Base-by-base conservation (phyloP, 2,329 filamentous ascomycete species). In the Colletotrichum chrysophilum region DNA sequence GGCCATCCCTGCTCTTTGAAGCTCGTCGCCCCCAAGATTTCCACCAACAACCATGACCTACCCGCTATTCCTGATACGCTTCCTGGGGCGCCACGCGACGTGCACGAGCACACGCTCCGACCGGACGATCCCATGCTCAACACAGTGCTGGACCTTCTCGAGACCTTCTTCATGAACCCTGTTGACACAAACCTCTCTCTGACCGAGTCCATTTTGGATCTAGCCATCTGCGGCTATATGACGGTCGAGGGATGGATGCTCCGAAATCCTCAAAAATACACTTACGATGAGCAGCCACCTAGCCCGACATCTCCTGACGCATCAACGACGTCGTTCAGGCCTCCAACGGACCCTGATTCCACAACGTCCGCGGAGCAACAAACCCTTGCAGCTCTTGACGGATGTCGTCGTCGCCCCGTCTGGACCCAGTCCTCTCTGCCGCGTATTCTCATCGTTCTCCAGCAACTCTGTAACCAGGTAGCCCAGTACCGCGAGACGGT, bases 171-270 rank as follows among this genome's bases (percentile, higher is more conserved):
- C 79, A 90, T 95, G 7, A 99, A 99, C 80, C 93, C 95, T 4
- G 93, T 98, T 4, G 95, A 98, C 79, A 96, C 94, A 4, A 99
- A 99, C 79, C 87, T 99, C 5, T 94, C 94, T 0, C 88, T 98
- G 3, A 98, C 96, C 0, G 95, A 97, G 80, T 91, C 94, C 1
- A 88, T 98, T 58, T 91, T 97, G 32, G 94, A 95, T 78, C 88
- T 99, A 55, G 94, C 94, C 13, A 92, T 94, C 1, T 98, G 97
- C 79, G 94, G 95, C 7, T 94, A 95, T 77, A 93, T 98, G 81
- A 92, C 93, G 24, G 89, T 98, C 14, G 95, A 98, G 81, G 94
- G 94, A n/a, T 99, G 97, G 96, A 87, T 98, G 34, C 87, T 96
- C 7, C 93, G 95, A 18, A 92, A 93, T 69, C 94, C 94, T 5